Evolutionary conservation across 2,329 filamentous ascomycete genomes (phyloP).

Genomic region (Claviceps spartinae): DNA sequence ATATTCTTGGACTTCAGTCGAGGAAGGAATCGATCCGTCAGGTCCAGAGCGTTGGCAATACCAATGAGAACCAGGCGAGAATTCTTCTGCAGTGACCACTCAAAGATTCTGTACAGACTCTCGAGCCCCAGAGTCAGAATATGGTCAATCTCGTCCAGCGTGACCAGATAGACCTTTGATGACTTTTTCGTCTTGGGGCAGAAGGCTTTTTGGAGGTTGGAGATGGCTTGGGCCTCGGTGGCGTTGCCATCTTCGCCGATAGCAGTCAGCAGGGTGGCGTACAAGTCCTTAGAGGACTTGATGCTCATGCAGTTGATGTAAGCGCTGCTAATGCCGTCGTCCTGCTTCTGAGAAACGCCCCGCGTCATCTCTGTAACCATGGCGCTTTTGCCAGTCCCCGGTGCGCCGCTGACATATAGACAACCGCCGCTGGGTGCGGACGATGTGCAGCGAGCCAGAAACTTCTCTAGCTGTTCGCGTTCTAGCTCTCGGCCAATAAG

Average conservation of each 20-base stretch:
- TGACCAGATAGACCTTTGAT: slow-evolving; percentile 59
- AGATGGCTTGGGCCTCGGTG: slow-evolving; percentile 52
- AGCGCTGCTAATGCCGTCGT: slow-evolving; percentile 48
- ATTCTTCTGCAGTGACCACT: slow-evolving; percentile 76
- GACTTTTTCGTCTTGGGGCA: slow-evolving; percentile 44
- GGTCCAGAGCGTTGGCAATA: slow-evolving; percentile 88
- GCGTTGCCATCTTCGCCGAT: slow-evolving; percentile 44
- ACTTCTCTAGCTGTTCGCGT: slow-evolving; percentile 49
- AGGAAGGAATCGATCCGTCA: slow-evolving; percentile 89
- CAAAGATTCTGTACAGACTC: slow-evolving; percentile 85
- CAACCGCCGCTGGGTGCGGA: slow-evolving; percentile 62
- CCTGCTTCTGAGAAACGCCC: slow-evolving; percentile 30
- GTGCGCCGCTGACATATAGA: slow-evolving; percentile 88
- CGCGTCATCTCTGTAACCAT: slow-evolving; percentile 71
- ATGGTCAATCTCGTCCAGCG: slow-evolving; percentile 90
- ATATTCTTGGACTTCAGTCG: slow-evolving; percentile 85
- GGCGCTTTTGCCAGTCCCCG: slow-evolving; percentile 93
- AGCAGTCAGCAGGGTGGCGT: slow-evolving; percentile 63
- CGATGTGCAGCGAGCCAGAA: slow-evolving; percentile 51
- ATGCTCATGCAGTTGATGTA: slow-evolving; percentile 98
- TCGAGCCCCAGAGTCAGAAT: slow-evolving; percentile 80
- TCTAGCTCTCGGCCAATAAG: slow-evolving; percentile 66
- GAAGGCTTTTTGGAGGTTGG: slow-evolving; percentile 58
- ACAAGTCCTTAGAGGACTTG: slow-evolving; percentile 76
- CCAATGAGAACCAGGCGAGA: slow-evolving; percentile 77